Conservation (phyloP, 2,329 filamentous ascomycete species). For the Shiraia bambusicola region DNA sequence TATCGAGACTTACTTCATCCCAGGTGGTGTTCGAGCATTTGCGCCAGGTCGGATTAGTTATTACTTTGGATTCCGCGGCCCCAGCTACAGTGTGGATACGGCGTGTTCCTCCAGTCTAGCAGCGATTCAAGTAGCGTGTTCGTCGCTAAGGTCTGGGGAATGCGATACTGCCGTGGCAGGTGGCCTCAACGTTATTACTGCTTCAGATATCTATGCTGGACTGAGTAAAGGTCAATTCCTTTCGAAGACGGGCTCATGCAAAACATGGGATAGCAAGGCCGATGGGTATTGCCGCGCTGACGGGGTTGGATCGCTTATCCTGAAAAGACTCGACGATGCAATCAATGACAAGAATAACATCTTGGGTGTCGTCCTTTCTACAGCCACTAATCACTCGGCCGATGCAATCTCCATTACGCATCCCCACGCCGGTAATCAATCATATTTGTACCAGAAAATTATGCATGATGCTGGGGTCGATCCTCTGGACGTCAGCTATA, state of each 20-base stretch:
- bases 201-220: slow-evolving; percentile 31
- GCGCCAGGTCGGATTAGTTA: slow-evolving; percentile 50
- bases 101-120: slow-evolving; percentile 26
- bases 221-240: slow-evolving; percentile 24
- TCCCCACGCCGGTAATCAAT: slow-evolving; percentile 28
- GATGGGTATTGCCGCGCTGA: slow-evolving; percentile 38
- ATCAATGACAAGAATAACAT: slow-evolving; percentile 35
- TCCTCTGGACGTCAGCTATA: slow-evolving; percentile 32
- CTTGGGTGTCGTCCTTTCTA: slow-evolving; percentile 33
- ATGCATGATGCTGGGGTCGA: slow-evolving; percentile 39
- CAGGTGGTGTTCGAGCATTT: slow-evolving; percentile 56
- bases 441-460: slow-evolving; percentile 15
- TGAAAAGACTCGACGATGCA: slow-evolving; percentile 41
- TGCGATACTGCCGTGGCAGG: slow-evolving; percentile 26
- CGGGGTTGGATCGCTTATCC: slow-evolving; percentile 28
- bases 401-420: slow-evolving; percentile 36
- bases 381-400: slow-evolving; percentile 37
- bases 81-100: slow-evolving; percentile 46
- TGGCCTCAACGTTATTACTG: slow-evolving; percentile 23
- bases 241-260: slow-evolving; percentile 19
- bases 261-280: slow-evolving; percentile 31
- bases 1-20: slow-evolving; percentile 59
- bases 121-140: slow-evolving; percentile 19
- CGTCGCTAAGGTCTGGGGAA: slow-evolving; percentile 21
- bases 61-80: slow-evolving; percentile 40